phyloP scores from a whole-genome alignment of 1,284 basidiomycete species.

The Tetrapyrgos nigripes region DNA sequence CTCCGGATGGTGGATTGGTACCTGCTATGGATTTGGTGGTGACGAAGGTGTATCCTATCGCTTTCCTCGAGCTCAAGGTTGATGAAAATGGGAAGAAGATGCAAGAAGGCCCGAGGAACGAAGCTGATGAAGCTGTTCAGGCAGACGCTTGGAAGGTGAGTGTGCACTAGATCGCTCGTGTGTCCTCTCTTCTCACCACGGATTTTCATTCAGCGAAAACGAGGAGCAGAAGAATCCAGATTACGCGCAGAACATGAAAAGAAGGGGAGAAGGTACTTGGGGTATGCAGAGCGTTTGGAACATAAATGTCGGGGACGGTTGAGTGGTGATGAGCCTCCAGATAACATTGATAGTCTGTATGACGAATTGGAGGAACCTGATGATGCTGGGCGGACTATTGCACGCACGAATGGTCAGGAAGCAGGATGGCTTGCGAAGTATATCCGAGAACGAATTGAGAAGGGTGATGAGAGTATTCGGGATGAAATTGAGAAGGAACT shows the following conservation, averaged over 20 bases:
- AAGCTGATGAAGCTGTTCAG: slow-evolving; percentile 69
- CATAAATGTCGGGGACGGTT: slow-evolving; percentile 51
- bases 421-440: slow-evolving; percentile 71
- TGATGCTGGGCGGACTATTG: slow-evolving; percentile 48
- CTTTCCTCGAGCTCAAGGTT: slow-evolving; percentile 65
- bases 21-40: slow-evolving; percentile 81
- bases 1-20: slow-evolving; percentile 83
- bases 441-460: slow-evolving; percentile 56
- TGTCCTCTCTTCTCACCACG: not conserved
- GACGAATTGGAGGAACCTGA: slow-evolving; percentile 66
- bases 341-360: slow-evolving; percentile 68
- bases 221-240: slow-evolving; percentile 60
- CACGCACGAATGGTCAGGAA: slow-evolving; percentile 48
- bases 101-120: slow-evolving; percentile 67
- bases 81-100: slow-evolving; percentile 59
- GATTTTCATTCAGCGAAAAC: slow-evolving; percentile 48
- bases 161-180: slow-evolving; percentile 3
- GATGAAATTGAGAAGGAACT: slow-evolving; percentile 77
- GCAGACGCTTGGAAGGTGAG: slow-evolving; percentile 77
- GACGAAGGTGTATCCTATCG: slow-evolving; percentile 68
- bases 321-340: slow-evolving; percentile 56
- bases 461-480: slow-evolving; percentile 55
- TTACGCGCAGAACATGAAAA: slow-evolving; percentile 61
- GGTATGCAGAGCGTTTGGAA: slow-evolving; percentile 64
- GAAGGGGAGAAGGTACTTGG: slow-evolving; percentile 51